A percentile compares a stretch with the other conserved stretches of the same genome.
Evolutionary conservation across 257 asterid species (phyloP).

Genomic region (Plectranthus barbatus): DNA sequence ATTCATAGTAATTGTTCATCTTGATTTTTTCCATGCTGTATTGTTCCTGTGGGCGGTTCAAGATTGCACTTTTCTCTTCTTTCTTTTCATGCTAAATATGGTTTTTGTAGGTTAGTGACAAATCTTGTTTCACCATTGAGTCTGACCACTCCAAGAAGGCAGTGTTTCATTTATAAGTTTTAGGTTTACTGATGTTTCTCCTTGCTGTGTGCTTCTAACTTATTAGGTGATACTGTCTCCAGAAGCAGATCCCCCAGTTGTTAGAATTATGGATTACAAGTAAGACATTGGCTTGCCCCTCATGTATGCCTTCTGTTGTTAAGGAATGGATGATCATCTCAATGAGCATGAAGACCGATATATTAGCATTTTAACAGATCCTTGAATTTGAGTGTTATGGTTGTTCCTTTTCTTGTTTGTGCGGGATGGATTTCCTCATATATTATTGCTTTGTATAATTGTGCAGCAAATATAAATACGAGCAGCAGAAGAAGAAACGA

Average conservation of each 20-base stretch:
- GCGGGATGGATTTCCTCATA: neutral
- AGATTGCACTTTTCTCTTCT: neutral
- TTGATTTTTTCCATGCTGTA: neutral
- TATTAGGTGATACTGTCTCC: slow-evolving; percentile 92
- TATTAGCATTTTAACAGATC: neutral
- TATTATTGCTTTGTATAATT: slow-evolving; percentile 7
- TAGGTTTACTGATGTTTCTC: slow-evolving; percentile 15
- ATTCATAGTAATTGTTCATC: neutral
- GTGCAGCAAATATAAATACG: slow-evolving; percentile 79
- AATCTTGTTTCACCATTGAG: neutral
- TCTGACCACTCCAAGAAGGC: neutral
- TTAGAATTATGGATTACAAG: slow-evolving; percentile 92
- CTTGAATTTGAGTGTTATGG: neutral
- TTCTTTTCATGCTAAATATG: neutral
- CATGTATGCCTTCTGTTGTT: neutral
- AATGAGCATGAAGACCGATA: neutral
- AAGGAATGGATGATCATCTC: slow-evolving; percentile 2
- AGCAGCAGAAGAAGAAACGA: slow-evolving; percentile 87
- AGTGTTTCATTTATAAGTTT: neutral
- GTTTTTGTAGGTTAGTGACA: neutral
- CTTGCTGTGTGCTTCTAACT: slow-evolving; percentile 11
- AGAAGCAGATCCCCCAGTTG: slow-evolving; percentile 94
- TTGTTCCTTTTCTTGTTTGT: neutral
- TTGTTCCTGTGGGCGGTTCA: neutral
- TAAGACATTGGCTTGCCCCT: slow-evolving; percentile 27